Evolutionary conservation across 768 basidiomycete species (phyloP), one percentile per base, ranked within the genome.

Genomic region (Suillus brevipes): DNA sequence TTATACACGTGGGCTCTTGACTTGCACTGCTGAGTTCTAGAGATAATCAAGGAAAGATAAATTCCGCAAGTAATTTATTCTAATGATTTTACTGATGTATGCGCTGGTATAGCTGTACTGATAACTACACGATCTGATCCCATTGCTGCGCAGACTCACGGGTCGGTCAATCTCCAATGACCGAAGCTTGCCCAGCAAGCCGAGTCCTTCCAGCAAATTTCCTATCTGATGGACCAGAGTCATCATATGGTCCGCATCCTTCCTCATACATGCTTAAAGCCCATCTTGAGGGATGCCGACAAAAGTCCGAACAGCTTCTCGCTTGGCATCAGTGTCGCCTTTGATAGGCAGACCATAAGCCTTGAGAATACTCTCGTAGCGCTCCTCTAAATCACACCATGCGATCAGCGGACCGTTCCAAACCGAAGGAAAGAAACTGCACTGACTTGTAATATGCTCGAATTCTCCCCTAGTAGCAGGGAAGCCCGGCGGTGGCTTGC

Each of bases 401-500:
- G 20, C 40, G 2, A 58, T 59, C 58, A 42, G 18, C 18, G 16
- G 9, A 18, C 37, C 25, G 28, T 40, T 59, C 18, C 23, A 31
- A 14, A 49, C 31, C 9, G 2, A 34, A 36, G n/a, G 53, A n/a
- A n/a, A 13, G 0, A 47, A 42, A 31, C 4, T 25, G 16, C 3
- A 61, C 68, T 62, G 49, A 82, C 81, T 82, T 20, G 80, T 82
- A n/a, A 82, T 74, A 67, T 81, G 80, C 66, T 82, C 81, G 60
- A 81, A 82, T 66, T 82, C 81, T 62, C 81, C 81, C 60, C 78
- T 76, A 1, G 78, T 75, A 5, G 47, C 53, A 12, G 81, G 81
- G 71, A 80, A 80, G 60, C 78, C 75, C 10, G 66, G 50, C 31
- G 73, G 78, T 0, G 75, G 68, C 68, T 81, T 81, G 18, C 81